Conservation (phyloP, 306 rosid genomes). For the Rosa rugosa region DNA sequence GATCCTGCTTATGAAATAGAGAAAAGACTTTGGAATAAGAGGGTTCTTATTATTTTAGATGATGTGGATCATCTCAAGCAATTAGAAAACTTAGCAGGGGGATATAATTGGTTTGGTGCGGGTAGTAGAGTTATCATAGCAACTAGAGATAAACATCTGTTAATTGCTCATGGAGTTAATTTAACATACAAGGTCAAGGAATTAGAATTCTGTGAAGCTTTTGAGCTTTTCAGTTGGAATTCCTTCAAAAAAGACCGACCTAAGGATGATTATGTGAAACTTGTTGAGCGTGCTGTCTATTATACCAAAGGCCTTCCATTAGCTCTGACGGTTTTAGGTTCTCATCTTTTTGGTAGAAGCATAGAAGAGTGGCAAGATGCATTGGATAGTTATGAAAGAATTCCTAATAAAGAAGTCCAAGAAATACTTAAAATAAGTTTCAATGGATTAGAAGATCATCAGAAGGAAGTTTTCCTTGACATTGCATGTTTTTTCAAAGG, state of each 20-base stretch:
- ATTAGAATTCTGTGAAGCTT: not conserved
- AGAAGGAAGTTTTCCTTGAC: constrained; percentile 24
- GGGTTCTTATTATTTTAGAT: not conserved
- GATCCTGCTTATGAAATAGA: not conserved
- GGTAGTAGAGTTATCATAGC: not conserved
- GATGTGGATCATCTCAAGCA: not conserved
- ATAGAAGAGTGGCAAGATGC: constrained; percentile 10
- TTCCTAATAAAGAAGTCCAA: constrained; percentile 7
- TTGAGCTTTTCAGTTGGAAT: constrained; percentile 4
- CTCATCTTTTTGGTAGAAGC: constrained; percentile 10
- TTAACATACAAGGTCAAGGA: not conserved
- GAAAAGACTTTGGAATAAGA: not conserved
- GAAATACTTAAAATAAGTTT: constrained; percentile 5
- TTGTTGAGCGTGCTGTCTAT: constrained; percentile 3
- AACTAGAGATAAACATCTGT: not conserved
- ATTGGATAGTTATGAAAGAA: not conserved
- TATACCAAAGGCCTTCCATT: constrained; percentile 3
- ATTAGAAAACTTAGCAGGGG: constrained; percentile 5
- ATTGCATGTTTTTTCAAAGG: constrained; percentile 29
- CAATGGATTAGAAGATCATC: constrained; percentile 2
- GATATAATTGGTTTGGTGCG: not conserved
- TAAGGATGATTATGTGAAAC: not conserved
- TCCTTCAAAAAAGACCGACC: not conserved
- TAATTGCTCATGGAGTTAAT: not conserved
- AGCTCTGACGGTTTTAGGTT: constrained; percentile 2